A percentile compares a stretch with the other conserved stretches of the same genome.
Evolutionary conservation across 176 grass and related monocot species (phyloP).

Genomic region (Ensete ventricosum): DNA sequence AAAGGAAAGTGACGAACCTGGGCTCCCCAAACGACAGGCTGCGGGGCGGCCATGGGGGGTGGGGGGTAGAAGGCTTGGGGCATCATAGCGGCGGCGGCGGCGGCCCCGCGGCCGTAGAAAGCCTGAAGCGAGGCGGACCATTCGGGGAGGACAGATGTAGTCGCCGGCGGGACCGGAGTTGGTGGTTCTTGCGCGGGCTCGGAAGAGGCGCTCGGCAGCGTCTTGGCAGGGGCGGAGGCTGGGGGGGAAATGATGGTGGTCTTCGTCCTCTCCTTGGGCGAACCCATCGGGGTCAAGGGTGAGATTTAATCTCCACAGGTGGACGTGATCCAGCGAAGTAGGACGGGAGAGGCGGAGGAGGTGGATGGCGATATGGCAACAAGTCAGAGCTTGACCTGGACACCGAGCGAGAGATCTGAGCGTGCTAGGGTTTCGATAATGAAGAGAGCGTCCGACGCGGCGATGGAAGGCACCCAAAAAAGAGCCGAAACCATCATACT

Average conservation of each 20-base stretch:
- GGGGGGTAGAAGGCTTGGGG: conserved; percentile 5
- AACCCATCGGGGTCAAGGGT: background rate
- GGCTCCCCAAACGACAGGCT: conserved; percentile 15
- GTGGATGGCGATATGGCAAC: background rate
- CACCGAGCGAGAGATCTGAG: background rate
- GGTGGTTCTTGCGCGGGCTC: background rate
- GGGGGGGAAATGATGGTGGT: background rate
- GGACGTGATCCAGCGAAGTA: background rate
- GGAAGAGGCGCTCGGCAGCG: background rate
- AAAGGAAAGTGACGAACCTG: conserved; percentile 5
- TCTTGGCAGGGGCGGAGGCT: background rate
- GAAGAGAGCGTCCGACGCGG: conserved; percentile 5
- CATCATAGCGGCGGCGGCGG: background rate
- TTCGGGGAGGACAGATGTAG: background rate
- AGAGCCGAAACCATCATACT: background rate
- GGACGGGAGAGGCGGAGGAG: background rate
- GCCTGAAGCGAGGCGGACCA: conserved; percentile 13
- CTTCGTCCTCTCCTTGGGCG: conserved; percentile 9
- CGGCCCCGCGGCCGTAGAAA: background rate
- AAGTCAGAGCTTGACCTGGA: conserved; percentile 8
- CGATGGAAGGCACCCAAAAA: background rate
- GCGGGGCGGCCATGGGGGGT: background rate
- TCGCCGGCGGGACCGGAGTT: background rate
- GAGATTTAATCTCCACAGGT: background rate
- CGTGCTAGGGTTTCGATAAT: background rate